A percentile compares a stretch with the other conserved stretches of the same genome.
phyloP scores from a whole-genome alignment of 2,329 filamentous ascomycete species.

The Venturiaceae sp. region DNA sequence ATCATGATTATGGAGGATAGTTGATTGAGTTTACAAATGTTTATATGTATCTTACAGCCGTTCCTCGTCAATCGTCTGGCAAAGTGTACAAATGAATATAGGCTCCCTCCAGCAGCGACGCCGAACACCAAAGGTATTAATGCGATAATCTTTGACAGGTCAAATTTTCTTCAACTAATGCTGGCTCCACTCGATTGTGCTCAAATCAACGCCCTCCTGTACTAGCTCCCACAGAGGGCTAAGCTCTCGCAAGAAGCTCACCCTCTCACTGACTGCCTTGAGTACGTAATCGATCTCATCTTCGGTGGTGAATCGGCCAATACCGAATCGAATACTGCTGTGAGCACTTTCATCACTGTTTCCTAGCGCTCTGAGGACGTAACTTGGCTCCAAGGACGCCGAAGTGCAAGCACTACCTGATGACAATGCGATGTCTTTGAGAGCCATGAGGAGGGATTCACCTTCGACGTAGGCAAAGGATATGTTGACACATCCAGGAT shows the following conservation, averaged over 20 bases:
- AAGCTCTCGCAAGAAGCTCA: conserved; percentile 86
- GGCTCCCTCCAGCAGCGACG: not conserved
- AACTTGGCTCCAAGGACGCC: conserved; percentile 90
- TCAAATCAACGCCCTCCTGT: conserved; percentile 89
- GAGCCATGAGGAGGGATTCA: conserved; percentile 93
- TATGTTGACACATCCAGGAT: conserved; percentile 95
- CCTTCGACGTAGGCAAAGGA: conserved; percentile 98
- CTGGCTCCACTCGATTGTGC: conserved; percentile 97
- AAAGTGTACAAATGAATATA: not conserved
- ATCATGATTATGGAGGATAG: too few relatives aligned
- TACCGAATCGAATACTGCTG: conserved; percentile 95
- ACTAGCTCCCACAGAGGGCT: conserved; percentile 97
- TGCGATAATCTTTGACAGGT: not conserved
- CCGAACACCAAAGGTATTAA: not conserved
- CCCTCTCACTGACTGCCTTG: conserved; percentile 83
- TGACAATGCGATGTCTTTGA: conserved; percentile 95
- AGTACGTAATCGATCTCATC: conserved; percentile 94
- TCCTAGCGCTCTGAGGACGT: conserved; percentile 86
- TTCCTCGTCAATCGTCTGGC: not conserved
- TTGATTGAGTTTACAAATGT: not conserved
- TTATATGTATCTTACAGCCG: not conserved
- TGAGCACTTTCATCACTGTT: conserved; percentile 97
- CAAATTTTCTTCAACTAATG: conserved; percentile 47
- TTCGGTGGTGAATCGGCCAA: conserved; percentile 93
- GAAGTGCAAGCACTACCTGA: conserved; percentile 97